Base-by-base conservation (phyloP, 176 grass and related monocot species). In the Oryza longistaminata region DNA sequence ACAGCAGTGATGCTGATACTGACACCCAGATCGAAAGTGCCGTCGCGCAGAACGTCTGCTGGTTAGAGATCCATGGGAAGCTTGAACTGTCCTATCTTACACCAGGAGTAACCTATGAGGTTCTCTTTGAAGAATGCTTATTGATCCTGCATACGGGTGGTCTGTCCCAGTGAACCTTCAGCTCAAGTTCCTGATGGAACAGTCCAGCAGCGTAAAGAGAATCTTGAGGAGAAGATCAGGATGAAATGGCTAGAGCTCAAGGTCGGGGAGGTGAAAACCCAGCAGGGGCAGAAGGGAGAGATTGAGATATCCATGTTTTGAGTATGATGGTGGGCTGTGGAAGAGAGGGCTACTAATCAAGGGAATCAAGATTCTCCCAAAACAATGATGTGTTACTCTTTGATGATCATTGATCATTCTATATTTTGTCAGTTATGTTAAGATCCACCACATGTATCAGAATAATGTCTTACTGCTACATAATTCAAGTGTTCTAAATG, bases 41-140 rank as follows among this genome's bases (percentile, higher is more conserved):
- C 11, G 42, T 82, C 70, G 26, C 85, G 64, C 29, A 22, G 71
- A 50, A 69, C 2, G 92, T 90, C 11, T 93, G 92, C 66, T 93
- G 92, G 92, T 52, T 93, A 55, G 92, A 93, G 81, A 60, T 90
- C 69, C 69, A 73, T 16, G 92, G 86, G 35, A 90, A 81, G 68
- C 52, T 77, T 16, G 82, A 93, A 8, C 55, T 83, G 8, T 90
- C 86, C 11, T 60, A 81, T n/a, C 92, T 93, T 5, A 90, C 88
- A 11, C 86, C 88, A 14, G 86, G 74, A 62, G 45, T 73, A 35
- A 77, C 7, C 52, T 93, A 93, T 3, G 83, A 88, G 37, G 70
- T 86, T 0, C 2, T 40, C 26, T 90, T 93, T 21, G 26, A 80
- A 7, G 43, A 50, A 86, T 73, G 92, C 53, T 93, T 4, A 62